These are phyloP conservation scores for Phytophthora sp. DNA, from an alignment of 352 stramenopile genomes.

Conservation along the genomic window DNA sequence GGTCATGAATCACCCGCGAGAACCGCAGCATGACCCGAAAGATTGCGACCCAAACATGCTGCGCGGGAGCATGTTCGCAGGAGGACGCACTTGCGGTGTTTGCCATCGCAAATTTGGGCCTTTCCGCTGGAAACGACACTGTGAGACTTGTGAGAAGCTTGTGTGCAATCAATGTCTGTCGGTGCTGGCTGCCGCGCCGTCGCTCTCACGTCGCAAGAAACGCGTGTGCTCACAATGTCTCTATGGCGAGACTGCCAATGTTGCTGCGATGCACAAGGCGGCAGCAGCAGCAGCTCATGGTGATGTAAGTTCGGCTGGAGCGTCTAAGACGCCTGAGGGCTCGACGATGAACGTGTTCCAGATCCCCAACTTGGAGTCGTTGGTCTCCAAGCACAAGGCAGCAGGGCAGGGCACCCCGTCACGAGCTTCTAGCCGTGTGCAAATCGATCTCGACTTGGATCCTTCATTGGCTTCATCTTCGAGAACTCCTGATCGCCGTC, in stretches of 20 bases:
- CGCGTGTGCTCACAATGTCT: conserved; percentile 72
- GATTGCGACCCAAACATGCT: conserved; percentile 36
- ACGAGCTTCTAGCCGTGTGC: conserved; percentile 14
- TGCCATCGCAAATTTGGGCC: conserved; percentile 73
- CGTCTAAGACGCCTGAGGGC: conserved; percentile 5
- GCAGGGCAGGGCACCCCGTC: conserved; percentile 8
- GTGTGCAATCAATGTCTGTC: conserved; percentile 75
- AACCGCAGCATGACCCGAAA: conserved; percentile 35
- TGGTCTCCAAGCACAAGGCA: conserved; percentile 32
- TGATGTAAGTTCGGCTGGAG: conserved; percentile 4
- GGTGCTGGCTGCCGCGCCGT: conserved; percentile 60
- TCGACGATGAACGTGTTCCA: conserved; percentile 34
- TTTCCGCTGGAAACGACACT: conserved; percentile 79
- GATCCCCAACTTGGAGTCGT: conserved; percentile 32
- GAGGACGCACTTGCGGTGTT: conserved; percentile 45
- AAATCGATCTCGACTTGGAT: conserved; percentile 41
- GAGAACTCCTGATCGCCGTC: conserved; percentile 15
- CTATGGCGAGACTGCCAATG: conserved; percentile 47
- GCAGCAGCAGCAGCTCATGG: neutral
- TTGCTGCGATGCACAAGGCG: conserved; percentile 26
- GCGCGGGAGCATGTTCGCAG: conserved; percentile 23
- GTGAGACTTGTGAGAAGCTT: conserved; percentile 59
- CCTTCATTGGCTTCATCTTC: conserved; percentile 27
- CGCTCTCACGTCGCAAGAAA: conserved; percentile 61
- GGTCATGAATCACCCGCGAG: neutral